Evolutionary conservation across 2,329 filamentous ascomycete genomes (phyloP), one percentile per base, ranked within the genome.

Genomic region (Fusarium vanettenii): DNA sequence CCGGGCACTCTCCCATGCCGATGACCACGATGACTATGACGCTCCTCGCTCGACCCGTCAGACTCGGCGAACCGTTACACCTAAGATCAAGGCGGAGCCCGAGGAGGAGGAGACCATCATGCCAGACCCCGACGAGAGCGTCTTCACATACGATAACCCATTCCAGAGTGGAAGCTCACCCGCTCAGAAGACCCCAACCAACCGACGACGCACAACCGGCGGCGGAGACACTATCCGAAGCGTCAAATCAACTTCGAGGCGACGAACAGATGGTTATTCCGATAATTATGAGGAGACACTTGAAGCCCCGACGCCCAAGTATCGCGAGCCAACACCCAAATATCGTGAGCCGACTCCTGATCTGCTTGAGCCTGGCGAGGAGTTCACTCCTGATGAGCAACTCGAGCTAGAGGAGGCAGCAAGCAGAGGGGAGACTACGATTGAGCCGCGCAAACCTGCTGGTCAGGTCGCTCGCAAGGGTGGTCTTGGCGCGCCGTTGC

Each of bases 351-450:
- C 80, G 50, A 81, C 80, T 5, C 82, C 84, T 0, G 84, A 84
- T 6, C 33, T 76, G 14, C 66, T 94, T 7, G 92, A 95, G 70
- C 87, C 92, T 0, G 94, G 94, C 5, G 97, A 98, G 82, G 97
- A 99, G 79, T 99, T 98, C 76, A 98, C 95, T 1, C 94, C 95
- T 0, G 95, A 98, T 73, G 96, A 94, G 80, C 93, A 95, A 82
- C 86, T 97, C 14, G 95, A 95, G 73, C 85, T 98, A 55, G 90
- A 92, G 61, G 93, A 95, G 74, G 89, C 92, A 60, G 89, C 89
- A 6, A 85, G 85, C 66, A 85, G 87, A 57, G 89, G 90, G 56
- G 82, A 90, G 72, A 80, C 85, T 57, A 83, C 85, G 7, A 74
- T 87, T 11, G 76, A 85, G n/a, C 82, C 85, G 41, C 80, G 87